Evolutionary conservation across 108 stramenopile species (phyloP).

Genomic region (Skeletonema potamos): DNA sequence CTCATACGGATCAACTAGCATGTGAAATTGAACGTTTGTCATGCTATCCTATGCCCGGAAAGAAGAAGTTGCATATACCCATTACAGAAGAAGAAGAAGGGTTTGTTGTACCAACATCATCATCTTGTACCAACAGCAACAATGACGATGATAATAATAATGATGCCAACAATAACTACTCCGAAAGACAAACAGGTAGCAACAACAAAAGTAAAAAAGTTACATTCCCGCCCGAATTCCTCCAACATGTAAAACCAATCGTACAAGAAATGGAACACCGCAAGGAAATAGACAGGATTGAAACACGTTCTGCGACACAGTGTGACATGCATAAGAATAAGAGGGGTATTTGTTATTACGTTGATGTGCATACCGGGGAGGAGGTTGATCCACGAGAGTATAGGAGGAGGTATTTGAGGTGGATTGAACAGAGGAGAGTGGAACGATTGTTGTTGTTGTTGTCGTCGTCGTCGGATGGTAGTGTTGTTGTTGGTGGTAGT

Average conservation of each 20-base stretch:
- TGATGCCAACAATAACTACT: not conserved
- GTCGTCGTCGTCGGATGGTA: too few relatives aligned
- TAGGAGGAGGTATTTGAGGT: constrained; percentile 18
- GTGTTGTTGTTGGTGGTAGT: not conserved
- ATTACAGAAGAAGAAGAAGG: not conserved
- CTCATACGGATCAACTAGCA: not conserved
- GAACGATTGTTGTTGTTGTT: not conserved
- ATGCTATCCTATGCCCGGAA: constrained; percentile 25
- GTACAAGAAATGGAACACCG: constrained; percentile 29
- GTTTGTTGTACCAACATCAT: too few relatives aligned
- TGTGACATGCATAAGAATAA: constrained; percentile 22
- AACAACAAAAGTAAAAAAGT: not conserved
- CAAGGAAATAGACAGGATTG: constrained; percentile 12
- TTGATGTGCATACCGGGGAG: constrained; percentile 9
- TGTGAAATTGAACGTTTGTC: constrained; percentile 22
- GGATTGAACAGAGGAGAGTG: constrained; percentile 7
- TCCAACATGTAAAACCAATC: constrained; percentile 20
- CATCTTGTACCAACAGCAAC: not conserved
- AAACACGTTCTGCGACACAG: constrained; percentile 2
- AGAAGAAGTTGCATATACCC: not conserved
- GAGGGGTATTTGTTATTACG: constrained; percentile 10
- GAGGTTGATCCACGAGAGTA: constrained; percentile 13
- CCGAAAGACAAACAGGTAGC: not conserved
- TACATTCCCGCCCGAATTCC: constrained; percentile 12
- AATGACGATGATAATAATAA: not conserved